phyloP scores from a whole-genome alignment of 305 asterid genomes.

The Fraxinus sp. region DNA sequence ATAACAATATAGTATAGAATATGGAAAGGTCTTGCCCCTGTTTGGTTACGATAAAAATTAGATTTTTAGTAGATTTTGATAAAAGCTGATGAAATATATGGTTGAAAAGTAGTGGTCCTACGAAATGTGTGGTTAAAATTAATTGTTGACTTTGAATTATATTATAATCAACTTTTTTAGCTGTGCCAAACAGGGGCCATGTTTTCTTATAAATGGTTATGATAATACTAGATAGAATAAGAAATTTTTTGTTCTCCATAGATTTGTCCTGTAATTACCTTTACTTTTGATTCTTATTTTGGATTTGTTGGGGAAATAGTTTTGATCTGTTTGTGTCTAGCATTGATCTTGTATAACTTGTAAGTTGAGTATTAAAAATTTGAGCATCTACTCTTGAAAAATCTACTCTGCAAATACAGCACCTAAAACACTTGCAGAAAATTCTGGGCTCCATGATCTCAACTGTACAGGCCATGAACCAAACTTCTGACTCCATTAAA shows the following conservation, averaged over 20 bases:
- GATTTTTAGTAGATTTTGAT: background rate
- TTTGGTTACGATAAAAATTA: background rate
- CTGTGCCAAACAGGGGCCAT: background rate
- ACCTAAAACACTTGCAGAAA: background rate
- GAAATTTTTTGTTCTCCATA: background rate
- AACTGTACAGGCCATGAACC: background rate
- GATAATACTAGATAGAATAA: background rate
- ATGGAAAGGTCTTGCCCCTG: background rate
- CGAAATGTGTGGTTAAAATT: background rate
- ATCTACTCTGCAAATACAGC: background rate
- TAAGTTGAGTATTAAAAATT: background rate
- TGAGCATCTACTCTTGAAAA: background rate
- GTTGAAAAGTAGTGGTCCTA: background rate
- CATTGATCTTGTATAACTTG: background rate
- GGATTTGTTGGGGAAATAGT: background rate
- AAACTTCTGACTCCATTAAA: background rate
- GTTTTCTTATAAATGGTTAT: background rate
- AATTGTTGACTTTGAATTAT: background rate
- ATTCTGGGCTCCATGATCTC: background rate
- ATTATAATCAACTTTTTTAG: background rate
- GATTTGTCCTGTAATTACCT: background rate
- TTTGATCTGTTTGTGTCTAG: background rate
- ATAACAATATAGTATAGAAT: background rate
- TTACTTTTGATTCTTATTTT: background rate
- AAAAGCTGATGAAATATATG: background rate